These are phyloP conservation scores for Saturnispora serradocipensis DNA, from an alignment of 805 yeast species.

Conservation along the genomic window DNA sequence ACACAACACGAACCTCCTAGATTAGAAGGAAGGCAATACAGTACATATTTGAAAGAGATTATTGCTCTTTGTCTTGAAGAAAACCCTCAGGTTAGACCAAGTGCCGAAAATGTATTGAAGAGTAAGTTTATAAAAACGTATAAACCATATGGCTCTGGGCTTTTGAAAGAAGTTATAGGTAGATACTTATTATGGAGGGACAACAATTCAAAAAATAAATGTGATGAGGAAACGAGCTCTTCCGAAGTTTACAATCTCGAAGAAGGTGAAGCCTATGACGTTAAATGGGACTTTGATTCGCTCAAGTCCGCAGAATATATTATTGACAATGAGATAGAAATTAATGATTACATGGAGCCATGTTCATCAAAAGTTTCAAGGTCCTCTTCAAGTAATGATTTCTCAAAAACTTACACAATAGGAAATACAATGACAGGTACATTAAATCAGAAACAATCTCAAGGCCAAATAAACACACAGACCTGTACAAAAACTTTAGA, in stretches of 20 bases:
- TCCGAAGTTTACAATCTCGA: conserved; percentile 16
- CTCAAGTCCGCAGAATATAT: conserved; percentile 66
- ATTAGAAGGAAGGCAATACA: conserved; percentile 80
- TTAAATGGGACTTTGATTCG: conserved; percentile 88
- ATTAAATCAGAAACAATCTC: conserved; percentile 6
- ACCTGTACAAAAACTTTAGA: background rate
- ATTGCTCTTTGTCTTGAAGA: conserved; percentile 91
- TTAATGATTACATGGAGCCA: conserved; percentile 9
- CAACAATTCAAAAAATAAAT: conserved; percentile 45
- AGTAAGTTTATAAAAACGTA: conserved; percentile 62
- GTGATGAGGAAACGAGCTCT: conserved; percentile 28
- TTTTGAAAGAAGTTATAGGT: conserved; percentile 65
- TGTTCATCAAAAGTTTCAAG: background rate
- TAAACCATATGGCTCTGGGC: conserved; percentile 48
- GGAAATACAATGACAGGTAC: conserved; percentile 17
- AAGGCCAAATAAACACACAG: conserved; percentile 13
- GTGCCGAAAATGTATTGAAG: conserved; percentile 75
- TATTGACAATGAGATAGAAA: conserved; percentile 52
- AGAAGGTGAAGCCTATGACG: conserved; percentile 30
- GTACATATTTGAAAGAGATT: conserved; percentile 69
- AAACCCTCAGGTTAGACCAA: conserved; percentile 78
- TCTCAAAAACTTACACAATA: conserved; percentile 13
- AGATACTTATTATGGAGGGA: conserved; percentile 72
- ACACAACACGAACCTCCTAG: conserved; percentile 93
- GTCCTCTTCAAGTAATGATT: conserved; percentile 10